phyloP scores from a whole-genome alignment of 2,329 filamentous ascomycete genomes.

The Talaromyces sp. region DNA sequence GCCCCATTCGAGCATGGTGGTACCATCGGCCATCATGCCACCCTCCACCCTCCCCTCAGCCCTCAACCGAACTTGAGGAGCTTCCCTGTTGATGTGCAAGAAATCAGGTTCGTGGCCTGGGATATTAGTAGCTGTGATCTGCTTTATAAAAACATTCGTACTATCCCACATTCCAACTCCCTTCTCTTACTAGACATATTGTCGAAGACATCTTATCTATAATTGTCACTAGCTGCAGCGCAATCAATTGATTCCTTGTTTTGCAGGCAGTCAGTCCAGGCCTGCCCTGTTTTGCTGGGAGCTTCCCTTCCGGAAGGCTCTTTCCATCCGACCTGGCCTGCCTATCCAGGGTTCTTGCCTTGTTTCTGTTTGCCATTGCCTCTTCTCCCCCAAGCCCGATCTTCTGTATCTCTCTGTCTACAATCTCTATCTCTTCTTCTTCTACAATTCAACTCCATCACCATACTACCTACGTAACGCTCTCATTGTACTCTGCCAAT shows the following conservation, averaged over 20 bases:
- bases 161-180: not conserved
- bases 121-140: too few species aligned
- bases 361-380: not conserved
- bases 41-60: not conserved
- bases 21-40: not conserved
- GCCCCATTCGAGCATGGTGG: not conserved
- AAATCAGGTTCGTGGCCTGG: not conserved
- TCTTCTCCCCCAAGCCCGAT: not conserved
- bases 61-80: not conserved
- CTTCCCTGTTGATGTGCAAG: not conserved
- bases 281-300: constrained; percentile 16
- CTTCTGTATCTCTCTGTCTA: not conserved
- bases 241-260: not conserved
- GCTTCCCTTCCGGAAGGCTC: constrained; percentile 5
- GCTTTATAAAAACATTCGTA: not conserved
- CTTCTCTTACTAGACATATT: not conserved
- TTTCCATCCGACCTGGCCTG: not conserved
- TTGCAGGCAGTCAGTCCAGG: constrained; percentile 8
- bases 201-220: not conserved
- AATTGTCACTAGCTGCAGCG: not conserved
- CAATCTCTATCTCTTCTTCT: not conserved
- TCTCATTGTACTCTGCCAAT: not conserved
- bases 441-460: not conserved
- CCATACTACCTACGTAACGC: not conserved
- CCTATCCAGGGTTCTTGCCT: not conserved